These are phyloP conservation scores for Gryganskiella cystojenkinii DNA, from an alignment of 192 early-diverging fungal species.

Conservation along the genomic window DNA sequence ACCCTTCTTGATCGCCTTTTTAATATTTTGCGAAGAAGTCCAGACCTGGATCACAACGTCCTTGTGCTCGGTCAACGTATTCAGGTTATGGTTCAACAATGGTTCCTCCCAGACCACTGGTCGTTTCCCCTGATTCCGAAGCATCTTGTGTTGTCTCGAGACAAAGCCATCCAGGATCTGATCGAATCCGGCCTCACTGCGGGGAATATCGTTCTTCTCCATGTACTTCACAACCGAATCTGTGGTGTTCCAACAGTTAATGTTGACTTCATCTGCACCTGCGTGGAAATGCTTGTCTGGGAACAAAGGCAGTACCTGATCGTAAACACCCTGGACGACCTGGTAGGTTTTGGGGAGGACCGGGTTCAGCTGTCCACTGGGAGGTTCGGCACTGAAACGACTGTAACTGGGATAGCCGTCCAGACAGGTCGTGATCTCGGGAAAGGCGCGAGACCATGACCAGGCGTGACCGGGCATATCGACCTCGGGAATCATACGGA, in stretches of 20 bases:
- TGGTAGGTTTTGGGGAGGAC: conserved; percentile 69
- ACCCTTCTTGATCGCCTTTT: conserved; percentile 68
- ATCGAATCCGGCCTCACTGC: conserved; percentile 23
- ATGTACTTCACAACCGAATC: conserved; percentile 46
- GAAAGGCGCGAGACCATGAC: conserved; percentile 57
- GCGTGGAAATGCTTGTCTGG: conserved; percentile 77
- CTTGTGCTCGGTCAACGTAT: conserved; percentile 59
- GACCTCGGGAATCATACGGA: conserved; percentile 92
- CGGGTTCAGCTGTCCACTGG: conserved; percentile 87
- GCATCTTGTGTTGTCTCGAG: conserved; percentile 56
- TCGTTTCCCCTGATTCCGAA: conserved; percentile 58
- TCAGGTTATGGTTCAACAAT: conserved; percentile 62
- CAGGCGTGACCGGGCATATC: conserved; percentile 92
- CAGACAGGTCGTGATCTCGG: conserved; percentile 64
- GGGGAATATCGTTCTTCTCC: conserved; percentile 16
- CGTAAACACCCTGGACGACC: conserved; percentile 70
- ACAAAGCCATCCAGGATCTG: conserved; percentile 57
- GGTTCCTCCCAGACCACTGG: conserved; percentile 87
- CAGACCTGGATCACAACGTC: conserved; percentile 78
- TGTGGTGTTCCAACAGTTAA: conserved; percentile 72
- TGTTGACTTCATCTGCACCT: conserved; percentile 82
- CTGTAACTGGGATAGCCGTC: conserved; percentile 66
- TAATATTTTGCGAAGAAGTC: conserved; percentile 67
- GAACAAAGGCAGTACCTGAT: conserved; percentile 75
- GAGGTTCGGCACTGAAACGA: conserved; percentile 68